Evolutionary conservation across 2,329 filamentous ascomycete genomes (phyloP), one percentile per base, ranked within the genome.

Genomic region (Bipolaris victoriae): DNA sequence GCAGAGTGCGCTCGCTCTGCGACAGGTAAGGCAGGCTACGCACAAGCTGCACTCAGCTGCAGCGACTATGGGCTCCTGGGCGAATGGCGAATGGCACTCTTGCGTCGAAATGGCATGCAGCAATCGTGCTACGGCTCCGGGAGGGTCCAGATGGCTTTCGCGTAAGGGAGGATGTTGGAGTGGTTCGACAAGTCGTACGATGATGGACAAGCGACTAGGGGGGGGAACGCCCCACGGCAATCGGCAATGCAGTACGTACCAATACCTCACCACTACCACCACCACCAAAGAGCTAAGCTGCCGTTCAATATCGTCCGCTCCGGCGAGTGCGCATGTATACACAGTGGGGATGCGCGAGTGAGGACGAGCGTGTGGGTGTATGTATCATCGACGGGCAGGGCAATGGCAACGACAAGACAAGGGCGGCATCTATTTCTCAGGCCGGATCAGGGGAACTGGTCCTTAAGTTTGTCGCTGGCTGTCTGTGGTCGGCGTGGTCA

Each of bases 161-260:
- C 40, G 45, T 54, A 35, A 46, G 52, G 49, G 44, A 52, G 47
- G 45, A 49, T 43, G 49, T 46, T 51, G 48, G 51, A 22, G 55
- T 60, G 58, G 51, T 47, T 37, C 45, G 49, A 52, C 29, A 51
- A 49, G 50, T 61, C 51, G 58, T 58, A 55, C 47, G 58, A 61
- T 61, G 18, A 43, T 45, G 49, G 44, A 43, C 20, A 31, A 18
- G 43, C 36, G 37, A 48, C 44, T 44, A 49, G 54, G 49, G 49
- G 49, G 52, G 39, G 46, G 44, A 26, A 52, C 40, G 36, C 54
- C 31, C 41, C 43, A 31, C 41, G 43, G n/a, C 16, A 29, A 45
- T 31, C 39, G 11, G 39, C 26, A 29, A 29, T 29, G 26, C 26
- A 29, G 26, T 29, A 29, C 26, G 26, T 29, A 29, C n/a, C 43